Conservation (phyloP, 73 alveolate species). For the Paramecium biaurelia region DNA sequence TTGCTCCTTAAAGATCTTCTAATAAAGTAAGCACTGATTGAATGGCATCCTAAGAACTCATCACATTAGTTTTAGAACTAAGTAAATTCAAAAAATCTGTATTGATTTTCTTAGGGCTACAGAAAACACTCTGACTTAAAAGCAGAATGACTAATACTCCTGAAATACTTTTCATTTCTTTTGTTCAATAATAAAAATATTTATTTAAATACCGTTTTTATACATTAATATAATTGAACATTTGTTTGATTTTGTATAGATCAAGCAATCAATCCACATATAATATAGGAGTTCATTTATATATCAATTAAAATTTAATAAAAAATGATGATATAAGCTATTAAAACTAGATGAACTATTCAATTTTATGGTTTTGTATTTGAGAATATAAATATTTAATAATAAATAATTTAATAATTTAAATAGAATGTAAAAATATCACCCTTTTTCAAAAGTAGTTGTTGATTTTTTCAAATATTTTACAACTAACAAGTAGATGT, state of each 20-base stretch:
- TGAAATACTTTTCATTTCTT: not conserved
- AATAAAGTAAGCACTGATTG: not conserved
- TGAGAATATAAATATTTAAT: not conserved
- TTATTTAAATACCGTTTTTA: slow-evolving; percentile 1
- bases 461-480: not conserved
- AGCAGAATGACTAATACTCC: not conserved
- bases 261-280: not conserved
- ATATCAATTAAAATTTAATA: not conserved
- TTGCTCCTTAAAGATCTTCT: slow-evolving; percentile 5
- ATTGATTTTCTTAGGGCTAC: slow-evolving; percentile 35
- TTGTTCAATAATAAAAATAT: not conserved
- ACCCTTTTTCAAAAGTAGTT: not conserved
- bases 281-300: not conserved
- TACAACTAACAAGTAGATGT: not conserved
- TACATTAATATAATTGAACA: not conserved
- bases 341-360: not conserved
- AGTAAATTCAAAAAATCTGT: slow-evolving; percentile 33
- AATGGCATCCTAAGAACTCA: slow-evolving; percentile 29
- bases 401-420: not conserved
- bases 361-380: not conserved
- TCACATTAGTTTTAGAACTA: slow-evolving; percentile 26
- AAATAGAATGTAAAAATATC: not conserved
- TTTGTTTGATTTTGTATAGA: not conserved
- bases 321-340: not conserved
- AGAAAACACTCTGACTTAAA: not conserved